A percentile compares a stretch with the other conserved stretches of the same genome.
These are phyloP conservation scores for Allomyces javanicus DNA, from an alignment of 192 early-diverging fungal genomes.

Conservation along the genomic window DNA sequence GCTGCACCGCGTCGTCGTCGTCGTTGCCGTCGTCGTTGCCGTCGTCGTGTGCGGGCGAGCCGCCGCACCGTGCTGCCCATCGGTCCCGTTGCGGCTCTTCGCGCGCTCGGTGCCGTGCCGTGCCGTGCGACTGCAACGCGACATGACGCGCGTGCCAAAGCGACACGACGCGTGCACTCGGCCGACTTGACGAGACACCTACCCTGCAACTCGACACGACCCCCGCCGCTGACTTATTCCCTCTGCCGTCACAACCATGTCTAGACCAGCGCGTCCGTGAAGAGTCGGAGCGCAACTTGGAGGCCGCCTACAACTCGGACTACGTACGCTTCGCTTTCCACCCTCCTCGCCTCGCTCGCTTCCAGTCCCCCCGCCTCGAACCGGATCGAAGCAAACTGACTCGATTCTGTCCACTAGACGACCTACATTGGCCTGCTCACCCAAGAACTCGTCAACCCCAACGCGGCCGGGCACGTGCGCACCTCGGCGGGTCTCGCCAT, in stretches of 20 bases:
- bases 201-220: neutral
- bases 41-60: no score
- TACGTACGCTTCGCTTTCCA: neutral
- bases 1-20: no score
- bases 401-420: slow-evolving; percentile 11
- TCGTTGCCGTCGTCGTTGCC: no score
- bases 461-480: slow-evolving; percentile 38
- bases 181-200: neutral
- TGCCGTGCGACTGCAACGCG: no score
- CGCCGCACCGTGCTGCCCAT: no score
- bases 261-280: neutral
- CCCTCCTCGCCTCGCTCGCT: neutral
- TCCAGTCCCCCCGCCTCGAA: neutral
- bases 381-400: neutral
- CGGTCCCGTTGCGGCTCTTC: no score
- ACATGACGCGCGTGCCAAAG: no score
- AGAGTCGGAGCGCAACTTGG: neutral
- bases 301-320: neutral
- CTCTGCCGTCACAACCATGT: neutral
- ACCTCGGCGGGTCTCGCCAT: slow-evolving; percentile 69
- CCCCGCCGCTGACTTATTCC: neutral
- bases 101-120: no score
- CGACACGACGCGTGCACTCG: neutral
- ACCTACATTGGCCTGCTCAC: slow-evolving; percentile 31
- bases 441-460: slow-evolving; percentile 68